These are phyloP conservation scores for Ramicandelaber brevisporus DNA, from an alignment of 192 early-diverging fungal species.

Conservation along the genomic window DNA sequence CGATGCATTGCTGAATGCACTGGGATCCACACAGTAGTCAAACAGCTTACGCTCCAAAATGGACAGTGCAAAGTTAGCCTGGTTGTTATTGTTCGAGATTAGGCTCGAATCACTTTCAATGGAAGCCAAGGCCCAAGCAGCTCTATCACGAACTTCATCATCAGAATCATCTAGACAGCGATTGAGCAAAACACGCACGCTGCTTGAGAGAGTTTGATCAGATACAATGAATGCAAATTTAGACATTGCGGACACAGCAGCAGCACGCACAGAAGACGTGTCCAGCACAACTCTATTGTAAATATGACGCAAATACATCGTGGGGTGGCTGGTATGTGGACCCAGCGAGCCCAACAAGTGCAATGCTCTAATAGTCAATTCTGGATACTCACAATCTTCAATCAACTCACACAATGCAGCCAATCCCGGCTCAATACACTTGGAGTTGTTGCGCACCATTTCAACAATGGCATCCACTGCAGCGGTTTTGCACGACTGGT, in stretches of 20 bases:
- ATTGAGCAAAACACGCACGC: conserved; percentile 60
- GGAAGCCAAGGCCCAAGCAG: conserved; percentile 64
- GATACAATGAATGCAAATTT: conserved; percentile 68
- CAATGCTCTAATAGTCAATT: conserved; percentile 90
- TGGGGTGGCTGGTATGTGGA: conserved; percentile 69
- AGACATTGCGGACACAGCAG: conserved; percentile 84
- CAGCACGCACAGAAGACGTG: conserved; percentile 83
- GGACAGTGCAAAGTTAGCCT: conserved; percentile 63
- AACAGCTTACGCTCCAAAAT: conserved; percentile 69
- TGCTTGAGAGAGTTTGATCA: conserved; percentile 40
- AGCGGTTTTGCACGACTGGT: conserved; percentile 87
- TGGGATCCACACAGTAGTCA: conserved; percentile 52
- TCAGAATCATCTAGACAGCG: conserved; percentile 93
- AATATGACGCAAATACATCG: conserved; percentile 95
- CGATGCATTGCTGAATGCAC: conserved; percentile 21
- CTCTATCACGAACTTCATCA: conserved; percentile 94
- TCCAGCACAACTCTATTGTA: conserved; percentile 98
- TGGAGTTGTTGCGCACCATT: conserved; percentile 76
- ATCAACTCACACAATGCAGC: conserved; percentile 97
- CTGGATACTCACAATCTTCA: conserved; percentile 98
- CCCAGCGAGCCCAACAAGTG: conserved; percentile 87
- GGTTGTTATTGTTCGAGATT: conserved; percentile 54
- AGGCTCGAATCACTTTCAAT: conserved; percentile 33
- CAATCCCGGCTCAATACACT: conserved; percentile 81
- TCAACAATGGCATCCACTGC: conserved; percentile 96